Conservation (phyloP, 2,329 filamentous ascomycete genomes). For the Beauveria sp. region DNA sequence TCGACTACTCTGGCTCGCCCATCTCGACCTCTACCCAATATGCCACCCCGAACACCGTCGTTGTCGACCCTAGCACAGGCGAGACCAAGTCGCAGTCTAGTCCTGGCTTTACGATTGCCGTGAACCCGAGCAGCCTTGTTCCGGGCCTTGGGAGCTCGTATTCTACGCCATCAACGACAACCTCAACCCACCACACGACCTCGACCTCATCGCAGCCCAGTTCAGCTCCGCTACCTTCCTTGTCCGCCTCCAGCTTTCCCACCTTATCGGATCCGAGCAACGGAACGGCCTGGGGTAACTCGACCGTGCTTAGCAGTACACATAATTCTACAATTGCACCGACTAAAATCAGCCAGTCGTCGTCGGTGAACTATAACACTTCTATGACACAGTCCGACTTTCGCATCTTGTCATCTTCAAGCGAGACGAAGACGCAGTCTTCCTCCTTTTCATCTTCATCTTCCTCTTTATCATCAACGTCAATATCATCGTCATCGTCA, state of each 20-base stretch:
- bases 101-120: constrained; percentile 15
- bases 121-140: constrained; percentile 2
- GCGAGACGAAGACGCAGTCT: background rate
- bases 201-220: constrained; percentile 7
- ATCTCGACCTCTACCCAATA: constrained; percentile 36
- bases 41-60: constrained; percentile 30
- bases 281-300: constrained; percentile 6
- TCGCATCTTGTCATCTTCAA: background rate
- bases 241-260: background rate
- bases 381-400: constrained; percentile 1
- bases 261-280: constrained; percentile 8
- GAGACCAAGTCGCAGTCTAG: constrained; percentile 27
- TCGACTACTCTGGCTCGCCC: constrained; percentile 40
- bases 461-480: background rate
- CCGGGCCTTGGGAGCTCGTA: background rate
- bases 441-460: background rate
- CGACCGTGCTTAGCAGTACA: background rate
- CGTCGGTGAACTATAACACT: background rate
- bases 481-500: background rate
- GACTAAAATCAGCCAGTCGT: background rate
- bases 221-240: background rate
- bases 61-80: constrained; percentile 28
- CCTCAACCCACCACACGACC: constrained; percentile 11
- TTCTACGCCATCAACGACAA: constrained; percentile 6
- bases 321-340: background rate